phyloP scores from a whole-genome alignment of 257 asterid genomes.

The Solanum chaucha region DNA sequence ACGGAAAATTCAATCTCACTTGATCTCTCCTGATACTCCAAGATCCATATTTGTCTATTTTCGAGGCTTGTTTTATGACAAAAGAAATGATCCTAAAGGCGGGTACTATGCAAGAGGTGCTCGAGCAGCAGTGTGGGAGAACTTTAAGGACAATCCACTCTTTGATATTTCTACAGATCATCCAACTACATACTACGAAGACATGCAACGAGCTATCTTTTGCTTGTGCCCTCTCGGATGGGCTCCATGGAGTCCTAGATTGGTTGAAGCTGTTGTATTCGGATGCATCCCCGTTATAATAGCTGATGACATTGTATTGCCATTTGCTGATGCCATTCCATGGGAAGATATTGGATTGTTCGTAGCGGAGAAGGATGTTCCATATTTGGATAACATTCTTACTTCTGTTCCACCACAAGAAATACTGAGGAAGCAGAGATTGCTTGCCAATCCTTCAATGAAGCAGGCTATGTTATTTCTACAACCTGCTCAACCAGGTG shows the following conservation, averaged over 20 bases:
- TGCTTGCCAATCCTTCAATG: conserved; percentile 44
- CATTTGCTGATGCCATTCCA: conserved; percentile 37
- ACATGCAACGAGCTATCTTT: neutral
- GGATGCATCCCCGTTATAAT: neutral
- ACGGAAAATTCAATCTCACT: neutral
- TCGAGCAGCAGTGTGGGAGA: conserved; percentile 1
- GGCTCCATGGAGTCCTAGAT: neutral
- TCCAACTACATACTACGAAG: neutral
- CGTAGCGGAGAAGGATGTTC: conserved; percentile 40
- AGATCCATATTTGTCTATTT: neutral
- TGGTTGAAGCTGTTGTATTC: neutral
- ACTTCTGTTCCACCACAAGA: conserved; percentile 35
- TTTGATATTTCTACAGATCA: neutral
- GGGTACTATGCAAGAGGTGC: conserved; percentile 19
- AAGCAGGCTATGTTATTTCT: conserved; percentile 51
- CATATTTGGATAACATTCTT: conserved; percentile 41
- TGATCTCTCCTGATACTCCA: neutral
- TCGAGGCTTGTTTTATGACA: neutral
- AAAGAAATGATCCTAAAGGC: neutral
- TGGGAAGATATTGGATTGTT: conserved; percentile 47
- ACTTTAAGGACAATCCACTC: neutral
- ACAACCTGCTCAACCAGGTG: conserved; percentile 22
- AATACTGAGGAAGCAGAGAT: neutral
- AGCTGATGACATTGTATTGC: neutral
- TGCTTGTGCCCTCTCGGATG: conserved; percentile 1